A percentile compares a stretch with the other conserved stretches of the same genome.
These are phyloP conservation scores for Tulasnella sp. DNA, from an alignment of 768 basidiomycete genomes.

Conservation along the genomic window DNA sequence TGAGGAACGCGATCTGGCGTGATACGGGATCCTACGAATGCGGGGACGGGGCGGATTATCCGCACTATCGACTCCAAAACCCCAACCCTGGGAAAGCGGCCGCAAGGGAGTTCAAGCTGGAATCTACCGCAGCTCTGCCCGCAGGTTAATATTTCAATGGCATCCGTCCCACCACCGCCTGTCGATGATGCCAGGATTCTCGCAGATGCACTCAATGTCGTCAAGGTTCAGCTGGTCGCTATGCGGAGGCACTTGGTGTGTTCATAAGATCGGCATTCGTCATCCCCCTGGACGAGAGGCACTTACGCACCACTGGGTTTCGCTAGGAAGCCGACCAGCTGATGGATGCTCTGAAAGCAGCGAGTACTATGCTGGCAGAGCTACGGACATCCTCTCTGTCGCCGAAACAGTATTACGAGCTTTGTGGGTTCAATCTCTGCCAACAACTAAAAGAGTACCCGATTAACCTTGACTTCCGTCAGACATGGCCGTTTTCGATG, in stretches of 20 bases:
- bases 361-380: slow-evolving; percentile 95
- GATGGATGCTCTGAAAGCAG: slow-evolving; percentile 97
- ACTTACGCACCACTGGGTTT: not conserved
- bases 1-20: not conserved
- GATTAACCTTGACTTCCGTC: slow-evolving; percentile 11
- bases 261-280: not conserved
- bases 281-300: not conserved
- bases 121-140: slow-evolving; percentile 12
- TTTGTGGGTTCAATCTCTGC: slow-evolving; percentile 49
- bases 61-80: not conserved
- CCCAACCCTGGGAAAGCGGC: not conserved
- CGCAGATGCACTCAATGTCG: slow-evolving; percentile 15
- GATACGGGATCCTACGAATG: not conserved
- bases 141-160: not conserved
- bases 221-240: slow-evolving; percentile 19
- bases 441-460: not conserved
- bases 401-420: slow-evolving; percentile 97
- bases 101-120: slow-evolving; percentile 1
- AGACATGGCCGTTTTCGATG: slow-evolving; percentile 99
- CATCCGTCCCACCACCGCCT: not conserved
- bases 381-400: slow-evolving; percentile 86
- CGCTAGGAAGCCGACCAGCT: slow-evolving; percentile 87
- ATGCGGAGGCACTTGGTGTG: slow-evolving; percentile 18
- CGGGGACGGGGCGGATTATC: not conserved
- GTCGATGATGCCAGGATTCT: slow-evolving; percentile 19